Evolutionary conservation across 2,329 filamentous ascomycete species (phyloP), one percentile per base, ranked within the genome.

Genomic region (Penicillium sp.): DNA sequence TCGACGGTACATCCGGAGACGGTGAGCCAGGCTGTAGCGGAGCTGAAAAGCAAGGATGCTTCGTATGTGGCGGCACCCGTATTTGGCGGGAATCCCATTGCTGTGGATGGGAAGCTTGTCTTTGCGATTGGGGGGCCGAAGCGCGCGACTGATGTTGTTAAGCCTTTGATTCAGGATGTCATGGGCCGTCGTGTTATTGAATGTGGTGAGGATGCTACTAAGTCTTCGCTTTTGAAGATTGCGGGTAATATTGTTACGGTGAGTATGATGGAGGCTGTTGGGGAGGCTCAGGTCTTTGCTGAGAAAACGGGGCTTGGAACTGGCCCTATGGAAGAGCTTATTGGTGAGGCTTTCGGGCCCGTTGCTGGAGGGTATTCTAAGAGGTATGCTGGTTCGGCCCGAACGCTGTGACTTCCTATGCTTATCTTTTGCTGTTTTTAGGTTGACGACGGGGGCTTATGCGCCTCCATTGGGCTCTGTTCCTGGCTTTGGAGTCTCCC

Each of bases 1-100:
- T 92, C 88, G 3, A 95, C 90, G 6, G 82, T 95, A 30, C 87
- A 92, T 64, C 89, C 90, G 0, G 82, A 89, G 42, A 89, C 87
- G 1, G 68, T 72, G 9, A 60, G 62, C 2, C 51, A 60, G 1
- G 63, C 70, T 1, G 61, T 67, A 7, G 56, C 64, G 8, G 56
- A 67, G 46, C 57, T 75, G 7, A 59, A 63, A 29, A 61, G 58
- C 28, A 63, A 67, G 31, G 60, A 67, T 14, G 73, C 69, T 0
- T 60, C 63, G 12, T 73, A 73, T 45, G 56, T 72, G 11, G 62
- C 68, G 7, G 70, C 69, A 2, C 75, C 75, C 6, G 72, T 75
- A 8, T 75, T 76, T 38, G 73, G 73, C 4, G 73, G 72, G 1
- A 67, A 69, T 16, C 66, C 71, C 3, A 71, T 75, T 49, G 73